Evolutionary conservation across 225 moss, liverwort and hornwort genomes (phyloP), one percentile per base, ranked within the genome.

Genomic region (Lunularia cruciata): DNA sequence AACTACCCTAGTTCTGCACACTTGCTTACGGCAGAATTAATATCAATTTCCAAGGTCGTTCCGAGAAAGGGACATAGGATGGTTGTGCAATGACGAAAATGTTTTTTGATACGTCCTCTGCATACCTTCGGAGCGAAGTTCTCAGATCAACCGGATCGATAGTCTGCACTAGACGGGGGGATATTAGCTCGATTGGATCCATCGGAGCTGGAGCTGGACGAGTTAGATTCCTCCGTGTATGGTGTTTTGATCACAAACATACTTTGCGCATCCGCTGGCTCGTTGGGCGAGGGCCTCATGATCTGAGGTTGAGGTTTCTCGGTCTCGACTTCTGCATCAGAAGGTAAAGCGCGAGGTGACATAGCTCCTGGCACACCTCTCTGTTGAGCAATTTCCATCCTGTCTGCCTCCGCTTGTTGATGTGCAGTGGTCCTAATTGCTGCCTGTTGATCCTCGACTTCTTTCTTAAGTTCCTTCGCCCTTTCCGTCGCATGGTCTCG

Each of bases 381-480:
- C 16, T 19, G 19, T 2, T 36, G 36, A 19, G 34, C 31, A 47
- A 18, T 33, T 34, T 1, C 25, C 1, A 30, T 2, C 11, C 65
- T 31, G 4, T 47, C 47, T 31, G 11, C 46, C 49, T 61, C 63
- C 22, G 89, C 87, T 60, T 90, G 87, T 76, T 85, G 77, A 34
- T 79, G 72, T 19, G 83, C 87, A 13, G 68, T 52, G 3, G 43
- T 75, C 28, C 89, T 79, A 10, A 89, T 70, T 78, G 52, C 58
- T 36, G 77, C 79, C 75, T 85, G 85, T 26, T 31, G 79, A 77
- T 75, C 57, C 0, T 67, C 74, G 15, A 83, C 72, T 39, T 71
- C 46, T 14, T 60, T 57, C 83, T 89, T 89, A 45, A 73, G 73
- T 36, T 79, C 80, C 25, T 78, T 79, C 19, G 89, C 89, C 31